Base-by-base conservation (phyloP, 345 rosid genomes). In the Eucalyptus cladocalyx region DNA sequence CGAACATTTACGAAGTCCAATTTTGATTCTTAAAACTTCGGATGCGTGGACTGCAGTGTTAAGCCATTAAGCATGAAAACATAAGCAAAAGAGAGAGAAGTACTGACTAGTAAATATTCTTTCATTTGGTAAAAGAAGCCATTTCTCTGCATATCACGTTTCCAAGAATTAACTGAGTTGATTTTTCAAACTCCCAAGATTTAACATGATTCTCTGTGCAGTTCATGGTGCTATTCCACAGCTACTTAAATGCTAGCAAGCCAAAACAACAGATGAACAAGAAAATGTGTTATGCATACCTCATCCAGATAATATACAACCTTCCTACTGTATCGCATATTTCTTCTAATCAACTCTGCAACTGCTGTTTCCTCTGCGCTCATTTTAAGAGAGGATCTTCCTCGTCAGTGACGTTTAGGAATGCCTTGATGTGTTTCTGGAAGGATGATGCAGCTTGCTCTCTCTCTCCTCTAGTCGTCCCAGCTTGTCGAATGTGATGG, bases 371-470 rank as follows among this genome's bases (percentile, higher is more conserved):
- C 83, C 11, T 56, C 12, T 40, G 47, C 16, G 1, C 45, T 76
- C 83, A 10, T 24, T 80, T 45, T 21, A 50, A 40, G 60, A 87
- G 51, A 58, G 92, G 91, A 89, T 94, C 93, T 58, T 92, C 95
- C 88, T 92, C 93, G 28, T 91, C n/a, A n/a, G n/a, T n/a, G n/a
- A 45, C 47, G 47, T 45, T 9, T 9, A 45, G 1, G 47, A 45
- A 95, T 81, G 97, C 97, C 91, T 88, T 86, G 4, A 95, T 87
- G 91, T 98, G 99, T 88, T 91, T 93, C 93, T 91, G 94, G 93
- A 97, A 98, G 32, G 94, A 93, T 88, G 94, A 90, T 30, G 99
- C 96, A 86, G 97, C 99, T 92, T 94, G 97, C 91, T 97, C 99
- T 90, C 99, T 53, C 56, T 94, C 86, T 97, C 93, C 86, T 92